A percentile compares a stretch with the other conserved stretches of the same genome.
These are phyloP conservation scores for Cladochytrium replicatum DNA, from an alignment of 192 early-diverging fungal species.

Conservation along the genomic window DNA sequence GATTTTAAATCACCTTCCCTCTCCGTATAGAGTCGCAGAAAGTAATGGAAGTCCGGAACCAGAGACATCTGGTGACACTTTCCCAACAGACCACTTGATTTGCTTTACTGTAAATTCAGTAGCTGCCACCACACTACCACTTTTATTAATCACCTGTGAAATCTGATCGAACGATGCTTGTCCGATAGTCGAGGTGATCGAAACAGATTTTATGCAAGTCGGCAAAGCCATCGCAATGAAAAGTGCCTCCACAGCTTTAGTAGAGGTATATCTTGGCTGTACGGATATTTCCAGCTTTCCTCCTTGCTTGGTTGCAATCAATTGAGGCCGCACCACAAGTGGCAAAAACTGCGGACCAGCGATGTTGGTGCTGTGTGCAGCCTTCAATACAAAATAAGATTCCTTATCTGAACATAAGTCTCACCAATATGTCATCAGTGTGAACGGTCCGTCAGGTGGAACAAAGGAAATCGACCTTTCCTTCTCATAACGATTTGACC, in stretches of 20 bases:
- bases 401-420: not conserved
- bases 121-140: not conserved
- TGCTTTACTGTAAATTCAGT: slow-evolving; percentile 17
- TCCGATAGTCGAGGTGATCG: slow-evolving; percentile 51
- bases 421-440: slow-evolving; percentile 70
- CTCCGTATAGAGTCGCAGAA: slow-evolving; percentile 41
- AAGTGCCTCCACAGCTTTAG: slow-evolving; percentile 58
- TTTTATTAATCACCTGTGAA: slow-evolving; percentile 27
- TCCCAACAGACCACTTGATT: slow-evolving; percentile 57
- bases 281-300: slow-evolving; percentile 64
- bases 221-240: slow-evolving; percentile 49
- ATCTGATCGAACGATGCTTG: slow-evolving; percentile 63
- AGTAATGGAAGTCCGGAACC: slow-evolving; percentile 48
- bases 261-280: slow-evolving; percentile 48
- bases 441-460: slow-evolving; percentile 88
- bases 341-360: not conserved
- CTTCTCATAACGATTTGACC: slow-evolving; percentile 61
- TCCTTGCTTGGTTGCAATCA: slow-evolving; percentile 7
- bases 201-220: slow-evolving; percentile 40
- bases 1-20: not conserved
- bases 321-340: slow-evolving; percentile 1
- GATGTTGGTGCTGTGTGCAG: slow-evolving; percentile 2
- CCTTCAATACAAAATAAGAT: not conserved
- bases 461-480: slow-evolving; percentile 80
- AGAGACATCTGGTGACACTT: slow-evolving; percentile 34